These are phyloP conservation scores for Eucalyptus erythrocorys DNA, from an alignment of 345 rosid genomes.

Conservation along the genomic window DNA sequence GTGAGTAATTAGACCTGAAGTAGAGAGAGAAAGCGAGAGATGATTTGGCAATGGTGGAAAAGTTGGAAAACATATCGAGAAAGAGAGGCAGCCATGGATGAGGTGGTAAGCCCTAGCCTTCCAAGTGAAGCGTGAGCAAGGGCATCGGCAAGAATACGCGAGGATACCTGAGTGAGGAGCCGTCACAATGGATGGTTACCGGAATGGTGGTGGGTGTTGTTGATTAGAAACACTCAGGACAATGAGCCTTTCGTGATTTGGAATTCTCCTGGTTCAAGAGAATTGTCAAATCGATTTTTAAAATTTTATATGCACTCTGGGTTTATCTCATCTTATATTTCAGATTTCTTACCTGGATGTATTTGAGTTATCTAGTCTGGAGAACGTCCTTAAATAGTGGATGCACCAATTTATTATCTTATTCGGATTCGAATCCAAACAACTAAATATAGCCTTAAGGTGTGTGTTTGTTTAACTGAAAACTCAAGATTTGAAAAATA, in stretches of 20 bases:
- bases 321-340: neutral
- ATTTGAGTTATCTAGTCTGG: accelerated
- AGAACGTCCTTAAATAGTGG: too few species aligned
- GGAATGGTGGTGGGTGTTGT: neutral
- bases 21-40: neutral
- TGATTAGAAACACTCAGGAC: neutral
- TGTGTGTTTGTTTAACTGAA: accelerated
- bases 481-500: neutral
- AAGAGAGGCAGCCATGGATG: neutral
- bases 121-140: neutral
- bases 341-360: accelerated
- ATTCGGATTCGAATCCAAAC: accelerated
- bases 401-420: too few species aligned
- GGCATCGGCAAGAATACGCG: neutral
- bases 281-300: too few species aligned
- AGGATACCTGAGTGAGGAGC: neutral
- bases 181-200: accelerated
- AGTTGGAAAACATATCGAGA: neutral
- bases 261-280: neutral
- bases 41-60: neutral
- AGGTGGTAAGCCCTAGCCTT: neutral
- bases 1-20: too few species aligned
- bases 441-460: too few species aligned
- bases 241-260: neutral
- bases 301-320: neutral